phyloP scores from a whole-genome alignment of 129 eudicot species.

The Pittosporum tobira region DNA sequence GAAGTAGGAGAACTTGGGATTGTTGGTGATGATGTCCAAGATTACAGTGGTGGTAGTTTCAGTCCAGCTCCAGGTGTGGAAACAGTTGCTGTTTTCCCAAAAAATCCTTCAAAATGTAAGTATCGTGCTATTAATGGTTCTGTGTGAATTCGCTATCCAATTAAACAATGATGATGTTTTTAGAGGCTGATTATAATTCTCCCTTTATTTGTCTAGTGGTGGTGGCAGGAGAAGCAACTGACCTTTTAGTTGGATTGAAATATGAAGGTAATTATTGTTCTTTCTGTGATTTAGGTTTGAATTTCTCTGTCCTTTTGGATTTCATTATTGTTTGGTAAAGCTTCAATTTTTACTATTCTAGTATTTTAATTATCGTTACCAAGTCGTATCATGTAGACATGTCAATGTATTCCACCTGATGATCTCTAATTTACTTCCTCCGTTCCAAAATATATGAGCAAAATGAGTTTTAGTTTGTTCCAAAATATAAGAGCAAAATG shows the following conservation, averaged over 20 bases:
- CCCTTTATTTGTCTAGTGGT: slow-evolving; percentile 42
- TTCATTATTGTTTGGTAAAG: background rate
- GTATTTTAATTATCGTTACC: background rate
- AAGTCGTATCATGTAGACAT: no score
- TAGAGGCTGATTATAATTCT: background rate
- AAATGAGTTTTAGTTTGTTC: no score
- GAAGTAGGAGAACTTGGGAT: slow-evolving; percentile 64
- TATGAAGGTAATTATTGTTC: slow-evolving; percentile 50
- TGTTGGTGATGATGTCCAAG: slow-evolving; percentile 62
- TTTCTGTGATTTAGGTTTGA: background rate
- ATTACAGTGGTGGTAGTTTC: slow-evolving; percentile 46
- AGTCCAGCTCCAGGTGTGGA: slow-evolving; percentile 72
- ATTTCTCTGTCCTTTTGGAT: background rate
- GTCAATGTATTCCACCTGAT: no score
- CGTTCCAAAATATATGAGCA: no score
- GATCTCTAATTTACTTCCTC: no score
- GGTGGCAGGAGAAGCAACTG: slow-evolving; percentile 71
- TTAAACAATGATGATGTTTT: background rate
- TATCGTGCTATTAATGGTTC: background rate
- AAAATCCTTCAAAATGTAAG: slow-evolving; percentile 55
- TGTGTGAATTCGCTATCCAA: background rate
- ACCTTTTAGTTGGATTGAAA: slow-evolving; percentile 68
- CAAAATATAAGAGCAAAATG: no score
- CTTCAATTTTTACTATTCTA: background rate
- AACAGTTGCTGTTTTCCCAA: slow-evolving; percentile 77